Evolutionary conservation across 352 stramenopile species (phyloP).

Genomic region (Globisporangium canariense): DNA sequence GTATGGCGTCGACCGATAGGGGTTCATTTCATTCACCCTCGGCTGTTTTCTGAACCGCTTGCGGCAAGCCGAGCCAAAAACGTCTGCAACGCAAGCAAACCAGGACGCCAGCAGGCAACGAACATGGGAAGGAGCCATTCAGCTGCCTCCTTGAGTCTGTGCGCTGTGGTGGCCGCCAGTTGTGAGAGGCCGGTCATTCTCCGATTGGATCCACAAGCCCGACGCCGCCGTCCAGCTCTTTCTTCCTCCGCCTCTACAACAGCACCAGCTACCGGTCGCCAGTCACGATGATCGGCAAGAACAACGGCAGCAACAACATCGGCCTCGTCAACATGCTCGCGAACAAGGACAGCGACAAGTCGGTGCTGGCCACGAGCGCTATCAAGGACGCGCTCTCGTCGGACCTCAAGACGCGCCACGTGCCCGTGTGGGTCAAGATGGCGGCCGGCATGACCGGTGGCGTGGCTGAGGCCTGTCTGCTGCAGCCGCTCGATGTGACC

Average conservation of each 20-base stretch:
- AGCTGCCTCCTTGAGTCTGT: neutral
- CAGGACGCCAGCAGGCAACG: neutral
- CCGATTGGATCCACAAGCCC: constrained; percentile 27
- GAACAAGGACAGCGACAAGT: constrained; percentile 15
- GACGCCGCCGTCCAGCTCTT: neutral
- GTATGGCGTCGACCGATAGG: neutral
- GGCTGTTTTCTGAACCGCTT: neutral
- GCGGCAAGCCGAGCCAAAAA: neutral
- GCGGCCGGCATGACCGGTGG: constrained; percentile 82
- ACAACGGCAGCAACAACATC: constrained; percentile 14
- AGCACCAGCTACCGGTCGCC: neutral
- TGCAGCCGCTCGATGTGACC: constrained; percentile 83
- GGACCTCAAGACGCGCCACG: constrained; percentile 62
- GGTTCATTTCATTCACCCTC: neutral
- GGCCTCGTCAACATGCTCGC: constrained; percentile 16
- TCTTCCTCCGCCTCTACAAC: constrained; percentile 1
- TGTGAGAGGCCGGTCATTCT: constrained; percentile 30
- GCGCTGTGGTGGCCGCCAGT: no score
- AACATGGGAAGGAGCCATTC: neutral
- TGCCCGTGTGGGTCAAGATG: constrained; percentile 85
- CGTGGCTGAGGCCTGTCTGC: constrained; percentile 77
- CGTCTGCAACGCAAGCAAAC: constrained; percentile 1
- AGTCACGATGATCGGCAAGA: constrained; percentile 20
- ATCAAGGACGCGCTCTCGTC: constrained; percentile 73
- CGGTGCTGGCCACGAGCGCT: constrained; percentile 57